Conservation (phyloP, 176 grass and related monocot genomes). For the Juncus inflexus region DNA sequence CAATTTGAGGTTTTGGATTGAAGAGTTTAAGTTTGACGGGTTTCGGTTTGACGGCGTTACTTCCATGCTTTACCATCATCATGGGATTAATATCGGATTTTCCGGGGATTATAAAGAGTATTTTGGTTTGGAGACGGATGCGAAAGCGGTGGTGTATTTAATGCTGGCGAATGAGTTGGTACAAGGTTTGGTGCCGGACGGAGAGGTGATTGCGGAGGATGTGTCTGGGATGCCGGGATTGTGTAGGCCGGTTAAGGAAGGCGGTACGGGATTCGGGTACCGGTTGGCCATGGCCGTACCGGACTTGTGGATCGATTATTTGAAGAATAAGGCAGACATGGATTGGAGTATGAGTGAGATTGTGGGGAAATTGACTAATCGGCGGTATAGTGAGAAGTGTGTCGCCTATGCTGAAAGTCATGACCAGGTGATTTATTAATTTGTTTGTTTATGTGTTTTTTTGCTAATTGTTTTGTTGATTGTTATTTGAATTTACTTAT, state of each 20-base stretch:
- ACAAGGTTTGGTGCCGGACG: slow-evolving; percentile 68
- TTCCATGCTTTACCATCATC: slow-evolving; percentile 95
- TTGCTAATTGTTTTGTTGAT: no score
- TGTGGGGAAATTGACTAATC: slow-evolving; percentile 66
- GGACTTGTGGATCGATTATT: slow-evolving; percentile 89
- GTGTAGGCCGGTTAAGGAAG: slow-evolving; percentile 70
- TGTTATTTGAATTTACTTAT: no score
- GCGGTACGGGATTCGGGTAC: slow-evolving; percentile 92
- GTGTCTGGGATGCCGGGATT: slow-evolving; percentile 97
- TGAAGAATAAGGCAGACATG: slow-evolving; percentile 74
- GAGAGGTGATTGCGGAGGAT: slow-evolving; percentile 85
- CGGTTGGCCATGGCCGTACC: slow-evolving; percentile 94
- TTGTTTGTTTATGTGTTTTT: not conserved
- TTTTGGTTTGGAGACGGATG: slow-evolving; percentile 83
- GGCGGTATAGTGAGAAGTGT: slow-evolving; percentile 92
- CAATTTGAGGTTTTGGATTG: slow-evolving; percentile 95
- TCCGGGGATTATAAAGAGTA: slow-evolving; percentile 76
- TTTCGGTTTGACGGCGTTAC: slow-evolving; percentile 92
- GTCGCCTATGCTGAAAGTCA: slow-evolving; percentile 92
- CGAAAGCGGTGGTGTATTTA: slow-evolving; percentile 86
- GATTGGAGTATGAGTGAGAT: slow-evolving; percentile 82
- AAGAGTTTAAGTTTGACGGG: slow-evolving; percentile 89
- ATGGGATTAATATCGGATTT: slow-evolving; percentile 82
- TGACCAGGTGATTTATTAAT: slow-evolving; percentile 61
- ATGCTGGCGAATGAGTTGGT: slow-evolving; percentile 88